Evolutionary conservation across 75 land plant species (phyloP).

Genomic region (Ceratopteris richardii): DNA sequence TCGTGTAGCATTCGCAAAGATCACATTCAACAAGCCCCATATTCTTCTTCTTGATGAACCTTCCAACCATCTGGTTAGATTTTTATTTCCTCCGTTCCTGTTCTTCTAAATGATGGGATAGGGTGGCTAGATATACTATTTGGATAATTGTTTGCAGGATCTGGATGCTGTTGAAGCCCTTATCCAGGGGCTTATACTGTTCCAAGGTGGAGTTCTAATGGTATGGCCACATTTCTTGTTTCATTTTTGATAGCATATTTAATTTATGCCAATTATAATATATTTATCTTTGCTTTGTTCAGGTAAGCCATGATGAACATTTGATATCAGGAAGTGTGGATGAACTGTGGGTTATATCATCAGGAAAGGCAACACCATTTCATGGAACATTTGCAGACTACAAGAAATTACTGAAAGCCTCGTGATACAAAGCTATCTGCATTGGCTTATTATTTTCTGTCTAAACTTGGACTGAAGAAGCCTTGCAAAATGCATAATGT

Average conservation of each 20-base stretch:
- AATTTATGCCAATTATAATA: not conserved
- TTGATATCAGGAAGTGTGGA: constrained; percentile 95
- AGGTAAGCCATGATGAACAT: constrained; percentile 99
- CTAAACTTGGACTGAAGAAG: too few relatives aligned
- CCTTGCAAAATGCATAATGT: too few relatives aligned
- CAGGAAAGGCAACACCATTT: constrained; percentile 78
- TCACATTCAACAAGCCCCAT: constrained; percentile 96
- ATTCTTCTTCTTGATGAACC: constrained; percentile 95
- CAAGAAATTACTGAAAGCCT: constrained; percentile 68
- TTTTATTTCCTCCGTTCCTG: constrained; percentile 3
- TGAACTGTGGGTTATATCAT: constrained; percentile 91
- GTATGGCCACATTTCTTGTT: constrained; percentile 24
- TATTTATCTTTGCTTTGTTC: constrained; percentile 10
- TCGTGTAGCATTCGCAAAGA: constrained; percentile 98
- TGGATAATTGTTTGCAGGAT: constrained; percentile 46
- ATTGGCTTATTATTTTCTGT: too few relatives aligned
- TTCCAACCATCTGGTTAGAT: constrained; percentile 93
- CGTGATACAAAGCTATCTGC: too few relatives aligned
- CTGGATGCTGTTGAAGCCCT: constrained; percentile 99
- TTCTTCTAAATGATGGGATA: not conserved
- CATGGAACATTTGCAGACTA: constrained; percentile 79
- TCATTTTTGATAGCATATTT: not conserved
- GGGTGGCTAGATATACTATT: not conserved
- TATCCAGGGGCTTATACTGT: constrained; percentile 90
- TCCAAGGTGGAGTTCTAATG: constrained; percentile 98